Evolutionary conservation across 2,329 filamentous ascomycete species (phyloP), one percentile per base, ranked within the genome.

Genomic region (Ophiostoma novo-ulmi): DNA sequence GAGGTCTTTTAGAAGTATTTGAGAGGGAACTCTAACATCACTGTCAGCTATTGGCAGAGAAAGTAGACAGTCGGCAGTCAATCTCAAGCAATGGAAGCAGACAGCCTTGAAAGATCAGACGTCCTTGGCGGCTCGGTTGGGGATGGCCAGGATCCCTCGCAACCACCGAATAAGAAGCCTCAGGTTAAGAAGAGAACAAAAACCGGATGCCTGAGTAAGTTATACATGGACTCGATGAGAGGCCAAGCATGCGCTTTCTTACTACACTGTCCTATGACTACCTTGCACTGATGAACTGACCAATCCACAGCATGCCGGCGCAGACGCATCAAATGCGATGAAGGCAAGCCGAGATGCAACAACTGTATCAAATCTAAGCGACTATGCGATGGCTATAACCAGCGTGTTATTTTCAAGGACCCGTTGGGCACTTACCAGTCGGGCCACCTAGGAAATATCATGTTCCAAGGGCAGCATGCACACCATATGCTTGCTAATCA

Each of bases 271-370:
- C 17, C 17, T 17, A 20, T 20, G 44, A 48, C 11, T 35, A 17
- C 10, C 1, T 64, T 48, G 36, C 31, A 8, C 14, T 65, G 13
- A 55, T 8, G 73, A 72, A 73, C 69, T 76, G 67, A 71, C 67
- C 65, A 71, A 74, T n/a, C 31, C 64, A 94, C 38, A 72, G 91
- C 95, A 71, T 99, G 95, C 81, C 91, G 95, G 74, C 94, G 92
- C 80, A 90, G 95, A 69, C 91, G 95, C 73, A 98, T 99, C 80
- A 99, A 98, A 81, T 99, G 95, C 79, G 95, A 95, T 73, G 95
- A 98, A 79, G 92, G 93, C 76, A 87, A 90, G 68, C 92, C 92
- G 36, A 90, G 86, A 38, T 95, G 92, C 80, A 88, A 85, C 76
- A 96, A 96, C 77, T 96, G 92, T 80, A 88, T 91, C 81, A 95